phyloP scores from a whole-genome alignment of 2,329 filamentous ascomycete genomes.

The Aspergillus vadensis region DNA sequence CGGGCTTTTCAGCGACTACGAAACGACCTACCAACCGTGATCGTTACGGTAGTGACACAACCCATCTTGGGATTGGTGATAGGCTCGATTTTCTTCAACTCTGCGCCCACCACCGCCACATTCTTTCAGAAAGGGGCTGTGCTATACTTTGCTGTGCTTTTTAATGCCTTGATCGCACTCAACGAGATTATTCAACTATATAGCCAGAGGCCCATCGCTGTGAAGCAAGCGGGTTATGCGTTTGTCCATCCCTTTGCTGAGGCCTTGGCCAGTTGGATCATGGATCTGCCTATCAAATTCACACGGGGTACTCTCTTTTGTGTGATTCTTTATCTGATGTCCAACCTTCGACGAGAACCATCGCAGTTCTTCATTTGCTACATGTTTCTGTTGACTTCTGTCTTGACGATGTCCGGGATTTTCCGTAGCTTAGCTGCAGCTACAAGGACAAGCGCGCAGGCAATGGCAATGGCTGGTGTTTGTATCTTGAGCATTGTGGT shows the following conservation, averaged over 20 bases:
- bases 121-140: slow-evolving; percentile 19
- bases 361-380: slow-evolving; percentile 61
- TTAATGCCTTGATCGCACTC: slow-evolving; percentile 78
- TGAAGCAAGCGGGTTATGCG: slow-evolving; percentile 17
- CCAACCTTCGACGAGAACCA: slow-evolving; percentile 51
- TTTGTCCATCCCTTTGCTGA: slow-evolving; percentile 20
- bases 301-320: slow-evolving; percentile 9
- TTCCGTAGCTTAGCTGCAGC: slow-evolving; percentile 56
- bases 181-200: slow-evolving; percentile 54
- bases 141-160: slow-evolving; percentile 82
- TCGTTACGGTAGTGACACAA: slow-evolving; percentile 11
- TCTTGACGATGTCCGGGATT: slow-evolving; percentile 57
- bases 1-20: slow-evolving; percentile 18
- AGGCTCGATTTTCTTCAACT: slow-evolving; percentile 19
- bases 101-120: slow-evolving; percentile 8
- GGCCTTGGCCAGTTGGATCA: slow-evolving; percentile 15
- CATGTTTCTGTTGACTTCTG: slow-evolving; percentile 50
- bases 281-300: slow-evolving; percentile 15
- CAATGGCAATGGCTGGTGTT: slow-evolving; percentile 52
- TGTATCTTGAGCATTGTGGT: slow-evolving; percentile 34
- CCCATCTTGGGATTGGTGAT: slow-evolving; percentile 16
- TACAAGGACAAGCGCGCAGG: slow-evolving; percentile 45
- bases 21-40: slow-evolving; percentile 15
- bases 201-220: slow-evolving; percentile 15
- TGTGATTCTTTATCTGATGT: slow-evolving; percentile 60